Base-by-base conservation (phyloP, 768 basidiomycete genomes). In the Naganishia vishniacii region DNA sequence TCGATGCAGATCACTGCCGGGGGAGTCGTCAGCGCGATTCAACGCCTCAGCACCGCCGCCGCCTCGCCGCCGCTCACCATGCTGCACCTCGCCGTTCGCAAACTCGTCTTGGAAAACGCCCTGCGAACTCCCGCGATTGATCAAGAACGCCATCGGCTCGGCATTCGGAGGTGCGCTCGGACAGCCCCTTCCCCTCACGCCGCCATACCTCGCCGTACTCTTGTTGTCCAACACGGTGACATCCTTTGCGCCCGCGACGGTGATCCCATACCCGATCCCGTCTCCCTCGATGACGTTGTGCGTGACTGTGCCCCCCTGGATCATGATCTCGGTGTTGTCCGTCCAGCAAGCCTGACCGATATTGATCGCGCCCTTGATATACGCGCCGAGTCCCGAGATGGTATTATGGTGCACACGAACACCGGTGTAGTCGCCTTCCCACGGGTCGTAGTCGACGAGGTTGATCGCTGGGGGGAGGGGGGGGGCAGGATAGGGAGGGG, bases 31-130 rank as follows among this genome's bases (percentile, higher is more conserved):
- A 49, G 46, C n/a, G 26, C 12, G 8, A 40, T 6, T 26, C 13
- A 15, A 25, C 16, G 0, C 34, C 16, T 34, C 32, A 3, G 20
- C 12, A 20, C n/a, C n/a, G n/a, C n/a, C n/a, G n/a, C n/a, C n/a
- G n/a, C n/a, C 13, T 29, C 23, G 7, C 16, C 16, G 67, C n/a
- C 28, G 64, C 76, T 65, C 44, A 78, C 77, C 72, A 68, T 76
- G 73, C 67, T 78, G 76, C 9, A 78, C 76, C 66, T 77, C 75
- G 32, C 77, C 77, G 66, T 78, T 78, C 26, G 75, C 74, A 63
- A 78, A 77, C 9, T 78, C 75, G 1, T 71, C 61, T 46, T 78
- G 77, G 45, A 76, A 77, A 9, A 61, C 69, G 5, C 76, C 75
- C 60, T 71, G 69, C 0, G 75, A 70, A 60, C 73, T 75, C 1